Percentiles rank a stretch among this genome's conserved stretches.
These are phyloP conservation scores for Mikania micrantha DNA, from an alignment of 129 eudicot species.

Conservation along the genomic window DNA sequence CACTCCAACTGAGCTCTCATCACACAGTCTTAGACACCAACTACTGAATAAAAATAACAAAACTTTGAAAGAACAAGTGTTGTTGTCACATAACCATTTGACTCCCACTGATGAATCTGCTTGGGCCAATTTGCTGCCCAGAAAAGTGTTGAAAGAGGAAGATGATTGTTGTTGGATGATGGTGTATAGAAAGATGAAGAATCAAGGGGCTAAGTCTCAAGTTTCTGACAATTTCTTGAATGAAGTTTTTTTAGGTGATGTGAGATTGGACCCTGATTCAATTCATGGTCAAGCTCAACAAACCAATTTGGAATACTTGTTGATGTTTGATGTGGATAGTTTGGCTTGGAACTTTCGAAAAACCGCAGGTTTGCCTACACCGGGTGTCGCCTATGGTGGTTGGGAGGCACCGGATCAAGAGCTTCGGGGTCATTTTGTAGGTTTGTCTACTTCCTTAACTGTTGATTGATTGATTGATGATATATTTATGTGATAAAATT, in stretches of 20 bases:
- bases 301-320: slow-evolving; percentile 73
- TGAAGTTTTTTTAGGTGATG: slow-evolving; percentile 52
- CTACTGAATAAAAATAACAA: slow-evolving; percentile 40
- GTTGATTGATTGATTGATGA: neutral
- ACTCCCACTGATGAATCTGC: slow-evolving; percentile 66
- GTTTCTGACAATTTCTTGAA: slow-evolving; percentile 36
- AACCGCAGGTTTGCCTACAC: slow-evolving; percentile 59
- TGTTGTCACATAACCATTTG: slow-evolving; percentile 43
- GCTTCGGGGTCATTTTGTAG: slow-evolving; percentile 95
- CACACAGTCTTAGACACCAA: slow-evolving; percentile 54
- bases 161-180: slow-evolving; percentile 55
- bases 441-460: slow-evolving; percentile 33
- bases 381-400: slow-evolving; percentile 67
- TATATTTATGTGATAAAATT: neutral
- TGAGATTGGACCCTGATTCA: slow-evolving; percentile 60
- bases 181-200: slow-evolving; percentile 51
- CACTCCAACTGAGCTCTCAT: slow-evolving; percentile 32
- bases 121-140: slow-evolving; percentile 65
- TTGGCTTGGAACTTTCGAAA: slow-evolving; percentile 84
- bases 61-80: slow-evolving; percentile 51
- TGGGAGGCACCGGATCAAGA: slow-evolving; percentile 68
- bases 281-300: slow-evolving; percentile 73
- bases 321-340: slow-evolving; percentile 67
- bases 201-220: slow-evolving; percentile 5
- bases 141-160: slow-evolving; percentile 57